phyloP scores from a whole-genome alignment of 768 basidiomycete species.

The Boletus rubescentipes region DNA sequence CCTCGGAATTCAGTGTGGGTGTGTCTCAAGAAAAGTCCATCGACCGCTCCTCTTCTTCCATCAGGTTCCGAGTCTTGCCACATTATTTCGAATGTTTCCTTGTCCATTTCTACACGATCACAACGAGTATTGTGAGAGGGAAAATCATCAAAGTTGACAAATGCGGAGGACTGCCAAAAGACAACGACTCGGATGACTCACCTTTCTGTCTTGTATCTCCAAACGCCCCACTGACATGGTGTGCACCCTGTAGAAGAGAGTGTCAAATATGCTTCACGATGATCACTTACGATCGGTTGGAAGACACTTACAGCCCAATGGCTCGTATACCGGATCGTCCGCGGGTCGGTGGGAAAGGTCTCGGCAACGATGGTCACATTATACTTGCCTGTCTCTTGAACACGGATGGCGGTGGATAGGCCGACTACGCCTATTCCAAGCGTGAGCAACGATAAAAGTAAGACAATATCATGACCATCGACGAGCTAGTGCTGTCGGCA shows the following conservation, averaged over 20 bases:
- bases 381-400: conserved; percentile 63
- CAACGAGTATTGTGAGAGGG: neutral
- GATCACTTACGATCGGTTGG: neutral
- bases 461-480: neutral
- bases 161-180: neutral
- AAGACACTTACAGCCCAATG: conserved; percentile 68
- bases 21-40: conserved; percentile 64
- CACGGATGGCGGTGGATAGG: conserved; percentile 68
- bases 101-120: conserved; percentile 53
- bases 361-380: conserved; percentile 71
- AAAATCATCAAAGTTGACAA: neutral
- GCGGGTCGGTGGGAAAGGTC: conserved; percentile 67
- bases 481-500: neutral
- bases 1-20: conserved; percentile 61
- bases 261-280: neutral
- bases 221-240: conserved; percentile 64
- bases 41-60: conserved; percentile 38
- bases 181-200: conserved; percentile 30
- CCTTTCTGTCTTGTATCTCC: conserved; percentile 55
- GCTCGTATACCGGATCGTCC: conserved; percentile 74
- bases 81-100: conserved; percentile 72
- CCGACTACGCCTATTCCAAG: conserved; percentile 65
- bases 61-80: conserved; percentile 69
- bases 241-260: conserved; percentile 64
- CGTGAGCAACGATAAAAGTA: neutral